Evolutionary conservation across 2,329 filamentous ascomycete genomes (phyloP).

Genomic region (Aureobasidium zeae): DNA sequence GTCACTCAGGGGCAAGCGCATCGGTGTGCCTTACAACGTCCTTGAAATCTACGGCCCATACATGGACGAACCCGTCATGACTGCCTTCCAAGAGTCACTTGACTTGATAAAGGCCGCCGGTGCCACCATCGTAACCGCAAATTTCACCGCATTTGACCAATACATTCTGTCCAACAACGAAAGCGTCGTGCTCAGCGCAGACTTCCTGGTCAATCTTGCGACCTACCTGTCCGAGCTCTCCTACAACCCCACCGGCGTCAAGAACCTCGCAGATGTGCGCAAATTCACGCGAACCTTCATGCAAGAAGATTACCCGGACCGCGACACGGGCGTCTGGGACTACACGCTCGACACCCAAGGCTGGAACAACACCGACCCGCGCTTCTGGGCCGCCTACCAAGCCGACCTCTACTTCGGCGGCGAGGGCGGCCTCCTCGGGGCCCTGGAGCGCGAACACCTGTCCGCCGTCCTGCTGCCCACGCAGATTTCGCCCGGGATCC

Average conservation of each 20-base stretch:
- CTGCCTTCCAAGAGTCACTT: constrained; percentile 49
- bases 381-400: constrained; percentile 51
- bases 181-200: constrained; percentile 44
- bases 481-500: constrained; percentile 36
- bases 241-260: constrained; percentile 49
- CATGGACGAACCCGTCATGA: constrained; percentile 36
- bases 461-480: constrained; percentile 56
- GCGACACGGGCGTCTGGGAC: constrained; percentile 53
- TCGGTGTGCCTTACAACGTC: constrained; percentile 55
- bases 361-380: constrained; percentile 48
- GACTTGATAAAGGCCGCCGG: constrained; percentile 45
- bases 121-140: constrained; percentile 51
- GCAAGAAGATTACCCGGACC: constrained; percentile 50
- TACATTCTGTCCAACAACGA: constrained; percentile 35
- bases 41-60: constrained; percentile 34
- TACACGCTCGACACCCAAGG: constrained; percentile 37
- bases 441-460: constrained; percentile 47
- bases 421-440: constrained; percentile 52
- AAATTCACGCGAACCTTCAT: constrained; percentile 47
- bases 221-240: constrained; percentile 49
- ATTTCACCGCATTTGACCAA: constrained; percentile 46
- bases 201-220: constrained; percentile 50
- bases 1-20: constrained; percentile 47
- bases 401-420: constrained; percentile 46
- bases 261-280: constrained; percentile 42